Evolutionary conservation across 2,329 filamentous ascomycete species (phyloP).

Genomic region (Calonectria multiphialidica): DNA sequence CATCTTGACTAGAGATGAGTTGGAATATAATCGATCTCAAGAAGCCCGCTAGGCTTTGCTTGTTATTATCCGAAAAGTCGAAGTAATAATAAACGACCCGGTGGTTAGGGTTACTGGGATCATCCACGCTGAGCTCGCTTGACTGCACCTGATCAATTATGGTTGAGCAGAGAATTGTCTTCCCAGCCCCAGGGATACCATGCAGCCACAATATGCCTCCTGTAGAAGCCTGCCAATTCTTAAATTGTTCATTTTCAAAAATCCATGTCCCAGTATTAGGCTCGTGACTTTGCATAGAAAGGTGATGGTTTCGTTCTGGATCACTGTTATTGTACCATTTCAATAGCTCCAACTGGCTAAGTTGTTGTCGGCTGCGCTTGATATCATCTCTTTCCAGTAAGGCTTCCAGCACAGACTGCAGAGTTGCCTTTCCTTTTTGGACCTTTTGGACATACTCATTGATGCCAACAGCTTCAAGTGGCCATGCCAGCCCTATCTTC

Average conservation of each 20-base stretch:
- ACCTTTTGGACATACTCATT: not conserved
- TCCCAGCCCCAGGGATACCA: not conserved
- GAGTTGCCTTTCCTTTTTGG: not conserved
- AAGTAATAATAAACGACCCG: not conserved
- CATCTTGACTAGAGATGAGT: not conserved
- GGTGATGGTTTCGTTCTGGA: not conserved
- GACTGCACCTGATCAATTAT: not conserved
- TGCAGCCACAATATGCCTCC: not conserved
- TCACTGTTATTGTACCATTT: not conserved
- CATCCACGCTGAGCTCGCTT: not conserved
- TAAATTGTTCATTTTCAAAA: not conserved
- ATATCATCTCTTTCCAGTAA: not conserved
- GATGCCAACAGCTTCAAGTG: not conserved
- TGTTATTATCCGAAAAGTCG: not conserved
- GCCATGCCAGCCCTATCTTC: not conserved
- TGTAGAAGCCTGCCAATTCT: not conserved
- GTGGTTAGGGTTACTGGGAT: not conserved
- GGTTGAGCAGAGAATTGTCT: not conserved
- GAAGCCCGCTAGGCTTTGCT: not conserved
- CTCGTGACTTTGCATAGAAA: not conserved
- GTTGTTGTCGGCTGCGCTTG: not conserved
- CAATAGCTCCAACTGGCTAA: not conserved
- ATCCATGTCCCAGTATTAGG: not conserved
- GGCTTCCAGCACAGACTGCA: not conserved
- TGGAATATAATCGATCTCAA: not conserved